Base-by-base conservation (phyloP, 2,329 filamentous ascomycete genomes). In the Domatiomyces catenatus region DNA sequence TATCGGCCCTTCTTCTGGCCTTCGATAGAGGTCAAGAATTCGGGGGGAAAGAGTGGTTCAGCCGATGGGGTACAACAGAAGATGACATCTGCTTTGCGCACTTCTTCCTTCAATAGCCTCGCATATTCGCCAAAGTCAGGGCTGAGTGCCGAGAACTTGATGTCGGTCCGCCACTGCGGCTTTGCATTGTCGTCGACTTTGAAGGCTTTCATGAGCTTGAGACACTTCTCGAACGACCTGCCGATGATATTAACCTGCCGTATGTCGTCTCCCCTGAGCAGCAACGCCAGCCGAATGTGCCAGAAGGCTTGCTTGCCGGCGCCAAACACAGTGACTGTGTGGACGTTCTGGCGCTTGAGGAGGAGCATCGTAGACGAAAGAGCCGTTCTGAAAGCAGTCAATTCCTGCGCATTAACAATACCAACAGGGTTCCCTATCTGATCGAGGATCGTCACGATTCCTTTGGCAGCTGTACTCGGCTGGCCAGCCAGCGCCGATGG, bases 271-370 rank as follows among this genome's bases (percentile, higher is more conserved):
- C 74, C 72, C 1, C 76, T 83, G 26, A 73, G 61, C 47, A 92
- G 74, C 56, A 96, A 74, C 0, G 89, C 83, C 3, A 96, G 75
- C 0, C 88, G 82, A 44, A 94, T 79, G 64, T 95, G 90, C 89
- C 89, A 96, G 70, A 90, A 94, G 10, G 90, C 90, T 69, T 95
- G 89, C 59, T 83, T 80, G 45, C 90, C 90, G 32, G 84, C 82
- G 20, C 90, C 90, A 64, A 95, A 96, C 49, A 94, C 83, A 12
- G 83, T 81, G 8, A 95, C 63, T 12, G 81, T 86, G 62, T 83
- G 81, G 43, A 94, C 82, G 24, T 76, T 75, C 50, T 76, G 71
- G 50, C 90, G 84, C 60, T 66, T 75, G 61, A 78, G 77, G 17
- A 83, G 71, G 57, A 83, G 70, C 51, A 81, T 76, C 10, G 76